Evolutionary conservation across 352 stramenopile genomes (phyloP), one percentile per base, ranked within the genome.

Genomic region (Pythium chondricola): DNA sequence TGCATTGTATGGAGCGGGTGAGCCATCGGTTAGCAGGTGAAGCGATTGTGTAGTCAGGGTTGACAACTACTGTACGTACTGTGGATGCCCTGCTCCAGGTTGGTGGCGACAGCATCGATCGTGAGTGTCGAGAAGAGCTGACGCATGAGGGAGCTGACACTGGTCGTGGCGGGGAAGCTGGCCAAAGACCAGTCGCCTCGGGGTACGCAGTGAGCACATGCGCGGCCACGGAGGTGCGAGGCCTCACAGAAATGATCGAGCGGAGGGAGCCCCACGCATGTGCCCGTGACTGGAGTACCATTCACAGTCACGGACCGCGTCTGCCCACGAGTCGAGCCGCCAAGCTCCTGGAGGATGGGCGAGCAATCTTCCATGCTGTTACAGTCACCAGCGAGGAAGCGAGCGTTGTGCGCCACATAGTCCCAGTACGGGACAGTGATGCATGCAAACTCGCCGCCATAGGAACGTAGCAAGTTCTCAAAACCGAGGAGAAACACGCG

Each of bases 381-480:
- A 30, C 83, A 94, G 25, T 35, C 48, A 0, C 81, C 77, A 17
- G 58, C 59, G 22, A 90, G 60, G 46, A 82, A 94, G 33, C 56
- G 69, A 9, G 78, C 64, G n/a, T 83, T 93, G 40, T 95, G 69
- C 44, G 89, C 61, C 20, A 89, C 78, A 39, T 92, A 95, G 63
- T 95, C 85, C 75, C 75, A 95, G 67, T 90, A 95, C 7, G 84
- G 84, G 13, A 95, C 43, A 10, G 84, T 95, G 41, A 95, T 69
- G 49, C 84, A 95, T n/a, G 80, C 65, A 43, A 86, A 93, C 31
- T 86, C 77, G 7, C 70, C 71, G 9, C 81, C 84, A 40, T 88
- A 86, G 31, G 69, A 74, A 9, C 84, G 74, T 27, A 95, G 49
- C 74, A 95, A 84, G 53, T 93, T 93, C 55, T 95, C 84, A 53